phyloP scores from a whole-genome alignment of 805 yeast genomes.

The Candida quercuum region DNA sequence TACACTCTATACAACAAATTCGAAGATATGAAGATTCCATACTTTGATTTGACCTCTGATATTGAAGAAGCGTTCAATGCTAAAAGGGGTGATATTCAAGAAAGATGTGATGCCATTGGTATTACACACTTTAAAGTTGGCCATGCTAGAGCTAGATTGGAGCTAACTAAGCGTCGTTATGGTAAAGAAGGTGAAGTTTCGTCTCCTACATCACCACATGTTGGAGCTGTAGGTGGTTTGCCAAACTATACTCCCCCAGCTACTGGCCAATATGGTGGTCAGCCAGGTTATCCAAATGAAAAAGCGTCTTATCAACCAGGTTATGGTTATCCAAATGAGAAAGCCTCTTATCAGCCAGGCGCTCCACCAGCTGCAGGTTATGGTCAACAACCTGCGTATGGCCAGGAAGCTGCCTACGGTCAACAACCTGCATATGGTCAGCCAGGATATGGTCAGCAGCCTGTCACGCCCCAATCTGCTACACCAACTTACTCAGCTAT shows the following conservation, averaged over 20 bases:
- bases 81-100: conserved; percentile 90
- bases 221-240: conserved; percentile 19
- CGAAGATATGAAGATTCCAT: conserved; percentile 96
- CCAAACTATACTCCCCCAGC: conserved; percentile 35
- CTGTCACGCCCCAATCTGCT: conserved; percentile 27
- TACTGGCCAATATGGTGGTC: conserved; percentile 19
- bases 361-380: conserved; percentile 19
- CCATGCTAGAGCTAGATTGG: conserved; percentile 79
- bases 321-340: conserved; percentile 31
- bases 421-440: conserved; percentile 21
- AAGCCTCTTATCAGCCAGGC: conserved; percentile 23
- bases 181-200: conserved; percentile 39
- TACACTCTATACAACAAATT: conserved; percentile 86
- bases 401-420: conserved; percentile 19
- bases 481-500: conserved; percentile 23
- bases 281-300: conserved; percentile 27
- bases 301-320: conserved; percentile 25
- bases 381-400: conserved; percentile 22
- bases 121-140: conserved; percentile 87
- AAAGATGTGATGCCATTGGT: conserved; percentile 83
- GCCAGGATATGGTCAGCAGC: conserved; percentile 18
- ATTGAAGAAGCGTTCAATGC: conserved; percentile 71
- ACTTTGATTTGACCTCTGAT: conserved; percentile 82
- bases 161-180: conserved; percentile 73
- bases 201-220: conserved; percentile 23